Conservation (phyloP, 352 stramenopile species). For the Phytophthora pluvialis region DNA sequence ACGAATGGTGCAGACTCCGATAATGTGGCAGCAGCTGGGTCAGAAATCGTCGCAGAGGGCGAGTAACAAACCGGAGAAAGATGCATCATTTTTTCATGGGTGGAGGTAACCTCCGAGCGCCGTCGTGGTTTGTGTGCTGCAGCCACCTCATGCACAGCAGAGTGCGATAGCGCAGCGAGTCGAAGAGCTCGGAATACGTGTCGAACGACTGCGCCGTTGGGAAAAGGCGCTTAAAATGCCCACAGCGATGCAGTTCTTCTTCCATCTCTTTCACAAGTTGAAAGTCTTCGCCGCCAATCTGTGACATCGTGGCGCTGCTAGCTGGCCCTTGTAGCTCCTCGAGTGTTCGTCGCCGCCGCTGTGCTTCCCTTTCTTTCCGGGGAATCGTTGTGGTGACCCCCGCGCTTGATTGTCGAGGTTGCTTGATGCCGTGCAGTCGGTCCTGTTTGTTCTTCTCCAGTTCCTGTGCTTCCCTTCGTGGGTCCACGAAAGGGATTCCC, state of each 20-base stretch:
- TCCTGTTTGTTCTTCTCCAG: conserved; percentile 55
- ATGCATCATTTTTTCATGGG: conserved; percentile 45
- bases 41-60: neutral
- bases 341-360: conserved; percentile 33
- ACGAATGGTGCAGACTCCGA: conserved; percentile 1
- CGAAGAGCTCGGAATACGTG: conserved; percentile 62
- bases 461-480: conserved; percentile 38
- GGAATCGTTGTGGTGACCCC: conserved; percentile 7
- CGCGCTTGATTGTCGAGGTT: conserved; percentile 1
- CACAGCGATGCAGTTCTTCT: conserved; percentile 63
- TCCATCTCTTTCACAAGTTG: conserved; percentile 63
- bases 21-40: conserved; percentile 1
- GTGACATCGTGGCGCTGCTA: conserved; percentile 22
- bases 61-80: conserved; percentile 40
- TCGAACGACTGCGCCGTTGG: conserved; percentile 60
- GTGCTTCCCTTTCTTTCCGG: conserved; percentile 27
- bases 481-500: conserved; percentile 61
- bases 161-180: conserved; percentile 59
- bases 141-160: conserved; percentile 70
- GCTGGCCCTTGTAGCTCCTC: conserved; percentile 40
- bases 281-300: conserved; percentile 69
- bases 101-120: conserved; percentile 13
- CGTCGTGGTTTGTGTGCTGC: conserved; percentile 36
- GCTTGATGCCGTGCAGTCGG: conserved; percentile 51
- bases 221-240: conserved; percentile 82